Conservation (phyloP, 441 rosid species). For the Sinapis alba region DNA sequence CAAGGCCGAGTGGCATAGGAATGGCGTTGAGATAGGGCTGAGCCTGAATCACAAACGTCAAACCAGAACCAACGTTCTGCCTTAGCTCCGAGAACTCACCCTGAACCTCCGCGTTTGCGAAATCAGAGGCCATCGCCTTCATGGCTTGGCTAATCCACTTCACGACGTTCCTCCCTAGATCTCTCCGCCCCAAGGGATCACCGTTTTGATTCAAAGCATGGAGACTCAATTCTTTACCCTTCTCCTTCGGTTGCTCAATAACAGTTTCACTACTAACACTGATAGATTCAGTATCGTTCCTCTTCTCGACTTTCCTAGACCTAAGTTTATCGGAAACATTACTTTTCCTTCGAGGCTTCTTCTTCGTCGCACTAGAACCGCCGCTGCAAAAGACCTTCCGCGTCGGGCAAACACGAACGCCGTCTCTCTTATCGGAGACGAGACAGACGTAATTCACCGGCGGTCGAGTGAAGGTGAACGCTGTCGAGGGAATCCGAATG, state of each 20-base stretch:
- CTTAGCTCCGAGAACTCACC: slow-evolving; percentile 81
- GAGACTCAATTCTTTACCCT: slow-evolving; percentile 39
- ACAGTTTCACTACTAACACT: slow-evolving; percentile 27
- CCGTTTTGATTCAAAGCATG: slow-evolving; percentile 67
- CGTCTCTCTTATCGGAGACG: slow-evolving; percentile 30
- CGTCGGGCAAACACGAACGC: slow-evolving; percentile 28
- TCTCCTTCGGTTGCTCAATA: slow-evolving; percentile 12
- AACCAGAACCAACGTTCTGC: slow-evolving; percentile 78
- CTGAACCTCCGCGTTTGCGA: slow-evolving; percentile 72
- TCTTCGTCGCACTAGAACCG: slow-evolving; percentile 45
- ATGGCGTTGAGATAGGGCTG: slow-evolving; percentile 83
- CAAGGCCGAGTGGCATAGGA: slow-evolving; percentile 86
- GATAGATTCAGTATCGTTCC: not conserved
- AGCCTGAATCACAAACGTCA: slow-evolving; percentile 86
- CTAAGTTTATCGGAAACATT: slow-evolving; percentile 37
- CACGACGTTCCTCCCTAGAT: slow-evolving; percentile 79
- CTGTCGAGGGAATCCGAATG: slow-evolving; percentile 44
- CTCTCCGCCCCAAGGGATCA: slow-evolving; percentile 83
- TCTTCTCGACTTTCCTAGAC: slow-evolving; percentile 22
- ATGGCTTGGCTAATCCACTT: slow-evolving; percentile 84
- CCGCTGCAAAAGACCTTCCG: slow-evolving; percentile 38
- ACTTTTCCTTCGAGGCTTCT: slow-evolving; percentile 46
- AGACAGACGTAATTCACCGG: slow-evolving; percentile 45
- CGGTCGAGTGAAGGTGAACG: slow-evolving; percentile 42
- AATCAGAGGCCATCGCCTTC: slow-evolving; percentile 84